Conservation (phyloP, 352 stramenopile genomes). For the Pythium scleroteichum region DNA sequence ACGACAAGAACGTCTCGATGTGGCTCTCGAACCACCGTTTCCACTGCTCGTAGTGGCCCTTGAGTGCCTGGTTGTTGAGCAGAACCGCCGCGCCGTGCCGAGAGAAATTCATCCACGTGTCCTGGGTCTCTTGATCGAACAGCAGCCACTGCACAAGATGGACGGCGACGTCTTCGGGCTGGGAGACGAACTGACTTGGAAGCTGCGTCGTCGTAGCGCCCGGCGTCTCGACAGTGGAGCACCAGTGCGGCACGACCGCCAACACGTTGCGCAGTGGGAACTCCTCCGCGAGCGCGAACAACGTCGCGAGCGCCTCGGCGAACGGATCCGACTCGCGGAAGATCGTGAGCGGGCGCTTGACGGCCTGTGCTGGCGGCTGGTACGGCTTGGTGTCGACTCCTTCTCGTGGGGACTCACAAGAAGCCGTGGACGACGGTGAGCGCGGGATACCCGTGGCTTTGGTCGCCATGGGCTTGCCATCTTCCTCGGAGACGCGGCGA, state of each 20-base stretch:
- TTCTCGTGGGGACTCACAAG: too few species aligned
- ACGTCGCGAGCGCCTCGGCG: background rate
- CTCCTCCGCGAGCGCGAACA: background rate
- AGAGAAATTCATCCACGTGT: background rate
- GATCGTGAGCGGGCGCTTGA: too few species aligned
- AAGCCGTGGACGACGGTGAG: too few species aligned
- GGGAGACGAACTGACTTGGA: background rate
- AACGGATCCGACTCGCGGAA: background rate
- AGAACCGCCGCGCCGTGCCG: background rate
- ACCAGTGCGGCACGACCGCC: background rate
- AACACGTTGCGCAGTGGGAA: background rate
- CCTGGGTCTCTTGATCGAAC: background rate
- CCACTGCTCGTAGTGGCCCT: background rate
- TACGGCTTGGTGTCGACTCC: too few species aligned
- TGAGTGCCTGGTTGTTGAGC: background rate
- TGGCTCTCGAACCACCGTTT: background rate
- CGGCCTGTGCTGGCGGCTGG: too few species aligned
- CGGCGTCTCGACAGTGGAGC: background rate
- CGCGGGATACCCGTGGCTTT: too few species aligned
- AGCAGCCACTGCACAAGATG: conserved; percentile 1
- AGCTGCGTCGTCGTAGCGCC: too few species aligned
- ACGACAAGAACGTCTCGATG: background rate
- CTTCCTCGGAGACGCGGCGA: background rate
- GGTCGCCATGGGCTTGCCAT: too few species aligned
- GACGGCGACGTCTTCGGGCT: background rate